Conservation (phyloP, 2,329 filamentous ascomycete species). For the Pseudogymnoascus sp. region DNA sequence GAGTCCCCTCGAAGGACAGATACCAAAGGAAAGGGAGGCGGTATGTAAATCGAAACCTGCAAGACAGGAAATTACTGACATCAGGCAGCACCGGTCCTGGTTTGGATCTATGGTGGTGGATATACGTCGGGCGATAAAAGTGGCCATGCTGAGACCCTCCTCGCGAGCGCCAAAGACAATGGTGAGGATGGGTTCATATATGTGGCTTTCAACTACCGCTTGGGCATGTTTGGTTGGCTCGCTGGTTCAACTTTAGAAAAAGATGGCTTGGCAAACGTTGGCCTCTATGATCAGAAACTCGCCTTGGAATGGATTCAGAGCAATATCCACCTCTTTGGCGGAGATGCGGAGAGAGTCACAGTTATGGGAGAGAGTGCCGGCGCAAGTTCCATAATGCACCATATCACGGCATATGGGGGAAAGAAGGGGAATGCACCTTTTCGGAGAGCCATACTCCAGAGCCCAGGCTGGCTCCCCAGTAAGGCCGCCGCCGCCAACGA, state of each 20-base stretch:
- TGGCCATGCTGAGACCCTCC: slow-evolving; percentile 35
- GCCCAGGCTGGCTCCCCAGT: slow-evolving; percentile 15
- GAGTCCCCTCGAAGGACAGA: slow-evolving; percentile 16
- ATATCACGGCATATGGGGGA: slow-evolving; percentile 42
- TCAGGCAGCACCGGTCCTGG: slow-evolving; percentile 36
- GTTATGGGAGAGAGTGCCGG: slow-evolving; percentile 47
- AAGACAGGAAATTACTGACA: not conserved
- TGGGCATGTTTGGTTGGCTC: slow-evolving; percentile 32
- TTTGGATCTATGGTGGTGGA: slow-evolving; percentile 47
- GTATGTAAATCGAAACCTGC: not conserved
- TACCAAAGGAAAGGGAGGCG: not conserved
- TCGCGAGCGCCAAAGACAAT: slow-evolving; percentile 28
- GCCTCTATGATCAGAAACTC: slow-evolving; percentile 47
- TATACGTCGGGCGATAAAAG: slow-evolving; percentile 38
- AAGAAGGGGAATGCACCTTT: slow-evolving; percentile 35
- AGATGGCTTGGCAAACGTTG: slow-evolving; percentile 43
- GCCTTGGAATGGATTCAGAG: slow-evolving; percentile 52
- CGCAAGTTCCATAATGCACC: slow-evolving; percentile 44
- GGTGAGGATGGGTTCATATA: slow-evolving; percentile 33
- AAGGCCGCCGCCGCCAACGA: slow-evolving; percentile 13
- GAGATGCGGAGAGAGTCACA: slow-evolving; percentile 45
- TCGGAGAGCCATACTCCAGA: slow-evolving; percentile 27
- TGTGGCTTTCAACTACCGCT: slow-evolving; percentile 33
- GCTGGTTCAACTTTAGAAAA: slow-evolving; percentile 38
- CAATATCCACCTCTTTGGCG: slow-evolving; percentile 50